A percentile compares a stretch with the other conserved stretches of the same genome.
Conservation (phyloP, 495 filamentous ascomycete species). For the Lepraria neglecta region DNA sequence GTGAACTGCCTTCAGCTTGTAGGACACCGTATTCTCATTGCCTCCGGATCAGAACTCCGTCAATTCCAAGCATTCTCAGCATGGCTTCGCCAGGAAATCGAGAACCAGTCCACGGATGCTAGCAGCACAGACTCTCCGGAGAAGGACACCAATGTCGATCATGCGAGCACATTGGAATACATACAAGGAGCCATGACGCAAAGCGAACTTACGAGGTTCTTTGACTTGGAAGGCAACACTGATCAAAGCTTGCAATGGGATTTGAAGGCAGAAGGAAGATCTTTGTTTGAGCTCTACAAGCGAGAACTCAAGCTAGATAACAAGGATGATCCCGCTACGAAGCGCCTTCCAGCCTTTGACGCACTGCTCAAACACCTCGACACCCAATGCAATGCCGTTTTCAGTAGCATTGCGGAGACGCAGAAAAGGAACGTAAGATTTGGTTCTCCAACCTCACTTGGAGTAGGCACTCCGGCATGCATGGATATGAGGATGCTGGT, state of each 20-base stretch:
- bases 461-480: slow-evolving; percentile 24
- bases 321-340: slow-evolving; percentile 27
- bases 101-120: slow-evolving; percentile 46
- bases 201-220: slow-evolving; percentile 41
- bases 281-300: slow-evolving; percentile 46
- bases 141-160: slow-evolving; percentile 42
- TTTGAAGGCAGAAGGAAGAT: slow-evolving; percentile 38
- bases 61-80: slow-evolving; percentile 72
- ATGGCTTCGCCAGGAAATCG: slow-evolving; percentile 84
- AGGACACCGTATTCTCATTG: slow-evolving; percentile 62
- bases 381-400: slow-evolving; percentile 49
- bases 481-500: slow-evolving; percentile 37
- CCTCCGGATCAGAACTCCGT: slow-evolving; percentile 68
- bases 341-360: slow-evolving; percentile 45
- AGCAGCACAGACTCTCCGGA: slow-evolving; percentile 44
- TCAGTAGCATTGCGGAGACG: slow-evolving; percentile 51
- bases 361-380: slow-evolving; percentile 47
- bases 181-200: slow-evolving; percentile 47
- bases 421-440: slow-evolving; percentile 52
- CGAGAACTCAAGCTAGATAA: slow-evolving; percentile 33
- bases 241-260: slow-evolving; percentile 18
- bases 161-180: slow-evolving; percentile 46
- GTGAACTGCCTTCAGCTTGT: slow-evolving; percentile 67
- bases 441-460: slow-evolving; percentile 43
- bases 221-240: slow-evolving; percentile 23